These are phyloP conservation scores for Coemansia sp. DNA, from an alignment of 192 early-diverging fungal genomes.

Conservation along the genomic window DNA sequence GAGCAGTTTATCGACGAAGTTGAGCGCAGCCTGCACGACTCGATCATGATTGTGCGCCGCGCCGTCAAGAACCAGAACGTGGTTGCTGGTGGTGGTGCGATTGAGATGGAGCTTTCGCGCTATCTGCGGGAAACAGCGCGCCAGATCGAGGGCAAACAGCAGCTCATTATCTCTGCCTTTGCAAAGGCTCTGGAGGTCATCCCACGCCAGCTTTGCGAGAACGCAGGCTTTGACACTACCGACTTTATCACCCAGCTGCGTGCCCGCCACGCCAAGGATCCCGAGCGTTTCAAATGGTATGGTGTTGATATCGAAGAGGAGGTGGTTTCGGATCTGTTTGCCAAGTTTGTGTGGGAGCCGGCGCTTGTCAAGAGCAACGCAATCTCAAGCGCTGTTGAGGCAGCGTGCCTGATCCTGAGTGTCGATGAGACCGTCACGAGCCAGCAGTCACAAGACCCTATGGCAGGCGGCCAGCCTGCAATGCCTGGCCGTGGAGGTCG, in stretches of 20 bases:
- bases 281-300: constrained; percentile 73
- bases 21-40: constrained; percentile 95
- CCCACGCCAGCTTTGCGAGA: constrained; percentile 97
- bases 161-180: constrained; percentile 92
- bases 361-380: constrained; percentile 97
- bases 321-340: constrained; percentile 86
- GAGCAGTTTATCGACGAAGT: constrained; percentile 99
- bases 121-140: constrained; percentile 90
- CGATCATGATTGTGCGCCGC: constrained; percentile 98
- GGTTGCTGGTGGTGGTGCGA: constrained; percentile 97
- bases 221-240: constrained; percentile 98
- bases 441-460: constrained; percentile 73
- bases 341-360: constrained; percentile 97
- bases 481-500: constrained; percentile 67
- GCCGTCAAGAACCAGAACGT: constrained; percentile 95
- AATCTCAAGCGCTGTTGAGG: constrained; percentile 90
- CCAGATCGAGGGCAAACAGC: constrained; percentile 97
- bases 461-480: constrained; percentile 56
- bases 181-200: constrained; percentile 96
- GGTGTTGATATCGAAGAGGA: constrained; percentile 92
- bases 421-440: constrained; percentile 98
- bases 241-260: constrained; percentile 97
- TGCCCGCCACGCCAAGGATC: constrained; percentile 74
- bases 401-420: constrained; percentile 92
- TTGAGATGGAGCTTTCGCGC: constrained; percentile 97